Evolutionary conservation across 2,329 filamentous ascomycete species (phyloP), one percentile per base, ranked within the genome.

Genomic region (Penicillium sp.): DNA sequence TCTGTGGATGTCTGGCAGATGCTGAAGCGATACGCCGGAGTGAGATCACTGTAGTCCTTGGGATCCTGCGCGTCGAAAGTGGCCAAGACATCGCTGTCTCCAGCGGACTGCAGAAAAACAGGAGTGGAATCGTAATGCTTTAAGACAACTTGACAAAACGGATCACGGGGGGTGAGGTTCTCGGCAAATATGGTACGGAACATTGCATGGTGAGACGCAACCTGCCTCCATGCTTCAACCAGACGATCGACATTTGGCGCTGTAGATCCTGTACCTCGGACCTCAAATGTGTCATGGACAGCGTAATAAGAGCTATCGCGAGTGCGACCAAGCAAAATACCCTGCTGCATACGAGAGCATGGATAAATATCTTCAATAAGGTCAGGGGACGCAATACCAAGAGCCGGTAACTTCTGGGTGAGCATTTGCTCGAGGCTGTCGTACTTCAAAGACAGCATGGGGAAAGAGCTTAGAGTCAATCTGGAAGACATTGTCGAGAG

Each of bases 21-120:
- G 0, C 73, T 78, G 47, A 82, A 73, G 5, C 75, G 75, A 63
- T 83, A 78, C 27, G 80, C 75, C 3, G 81, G 75, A 10, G 71
- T 59, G 5, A 55, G 46, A 9, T 67, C 53, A 25, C 63, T 63
- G 48, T 73, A 71, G 3, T 63, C 44, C 46, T 69, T 63, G 5
- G 67, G 64, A 1, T 57, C 39, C 48, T 75, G 69, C 2, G 58
- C 64, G 23, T 76, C 66, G 14, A 77, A 65, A 0, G 63, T 66
- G 6, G 61, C 46, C 6, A 75, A 54, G 4, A 71, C 70, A 44
- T 72, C 72, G 11, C 52, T 56, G 4, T 75, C 67, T 6, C 61
- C 61, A 6, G 60, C 54, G 27, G 74, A 77, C 9, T 64, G 65
- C n/a, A 78, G 53, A 21, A 65, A 60, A 4, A 67, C 62, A 1